These are phyloP conservation scores for Acmispon strigosus DNA, from an alignment of 306 rosid species.

Conservation along the genomic window DNA sequence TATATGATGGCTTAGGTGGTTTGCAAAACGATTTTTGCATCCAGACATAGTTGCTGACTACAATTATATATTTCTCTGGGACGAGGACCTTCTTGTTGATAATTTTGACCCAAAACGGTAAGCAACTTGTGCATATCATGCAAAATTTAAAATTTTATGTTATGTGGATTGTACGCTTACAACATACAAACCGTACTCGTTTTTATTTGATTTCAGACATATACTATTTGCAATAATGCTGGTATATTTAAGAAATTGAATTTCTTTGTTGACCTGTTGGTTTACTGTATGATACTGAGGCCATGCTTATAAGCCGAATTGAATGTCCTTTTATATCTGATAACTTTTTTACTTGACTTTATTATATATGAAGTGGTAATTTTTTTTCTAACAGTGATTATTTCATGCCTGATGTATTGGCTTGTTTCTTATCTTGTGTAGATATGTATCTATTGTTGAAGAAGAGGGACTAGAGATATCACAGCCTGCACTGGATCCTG, in stretches of 20 bases:
- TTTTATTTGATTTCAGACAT: neutral
- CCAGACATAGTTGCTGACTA: constrained; percentile 84
- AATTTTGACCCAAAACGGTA: constrained; percentile 69
- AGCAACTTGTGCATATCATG: neutral
- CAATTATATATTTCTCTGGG: constrained; percentile 87
- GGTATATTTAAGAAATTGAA: neutral
- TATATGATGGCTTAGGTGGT: constrained; percentile 61
- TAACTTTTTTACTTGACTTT: too few species aligned
- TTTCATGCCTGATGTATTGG: neutral
- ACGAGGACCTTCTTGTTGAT: constrained; percentile 90
- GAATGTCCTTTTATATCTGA: neutral
- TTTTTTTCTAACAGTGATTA: neutral
- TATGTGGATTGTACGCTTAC: neutral
- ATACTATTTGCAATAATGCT: neutral
- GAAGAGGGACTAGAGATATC: constrained; percentile 86
- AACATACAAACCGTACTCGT: neutral
- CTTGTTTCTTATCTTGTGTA: constrained; percentile 25
- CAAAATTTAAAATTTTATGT: neutral
- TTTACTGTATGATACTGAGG: neutral
- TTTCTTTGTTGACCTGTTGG: neutral
- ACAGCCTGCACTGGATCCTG: constrained; percentile 78
- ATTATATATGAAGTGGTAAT: too few species aligned
- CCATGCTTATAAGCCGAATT: neutral
- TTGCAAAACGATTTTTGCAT: constrained; percentile 91
- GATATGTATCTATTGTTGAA: constrained; percentile 71